Conservation (phyloP, 1,284 basidiomycete species). For the Xanthoconium separans region DNA sequence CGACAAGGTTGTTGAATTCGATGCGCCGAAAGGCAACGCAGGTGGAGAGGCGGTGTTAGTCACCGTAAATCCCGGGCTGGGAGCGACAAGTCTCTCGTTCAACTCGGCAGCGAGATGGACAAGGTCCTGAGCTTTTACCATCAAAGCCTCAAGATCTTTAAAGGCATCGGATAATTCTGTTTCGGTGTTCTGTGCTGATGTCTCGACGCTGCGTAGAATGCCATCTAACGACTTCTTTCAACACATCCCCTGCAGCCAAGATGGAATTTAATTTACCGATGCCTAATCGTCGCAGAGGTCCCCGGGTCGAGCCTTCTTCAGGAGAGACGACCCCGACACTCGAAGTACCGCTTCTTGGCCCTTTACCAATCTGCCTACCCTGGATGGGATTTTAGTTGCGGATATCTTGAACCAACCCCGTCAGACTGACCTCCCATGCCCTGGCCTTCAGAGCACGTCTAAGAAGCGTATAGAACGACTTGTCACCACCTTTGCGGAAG, state of each 20-base stretch:
- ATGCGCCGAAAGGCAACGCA: conserved; percentile 13
- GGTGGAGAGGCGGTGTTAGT: conserved; percentile 1
- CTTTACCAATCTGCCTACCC: conserved; percentile 30
- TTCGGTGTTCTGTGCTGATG: conserved; percentile 62
- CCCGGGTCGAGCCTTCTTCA: conserved; percentile 15
- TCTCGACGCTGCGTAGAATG: conserved; percentile 72
- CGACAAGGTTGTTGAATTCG: conserved; percentile 15
- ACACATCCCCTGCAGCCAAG: not conserved
- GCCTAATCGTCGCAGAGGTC: conserved; percentile 22
- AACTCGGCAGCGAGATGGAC: conserved; percentile 86
- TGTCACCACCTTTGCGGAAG: conserved; percentile 91
- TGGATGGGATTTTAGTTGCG: conserved; percentile 13
- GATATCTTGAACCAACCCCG: not conserved
- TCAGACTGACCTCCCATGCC: conserved; percentile 72
- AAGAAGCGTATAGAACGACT: conserved; percentile 77
- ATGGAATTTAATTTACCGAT: conserved; percentile 23
- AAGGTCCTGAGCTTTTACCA: conserved; percentile 93
- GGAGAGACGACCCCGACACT: conserved; percentile 21
- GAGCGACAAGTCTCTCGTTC: conserved; percentile 76
- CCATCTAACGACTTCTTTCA: conserved; percentile 55
- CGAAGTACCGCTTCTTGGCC: conserved; percentile 22
- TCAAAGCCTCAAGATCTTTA: conserved; percentile 87
- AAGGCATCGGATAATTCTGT: conserved; percentile 79
- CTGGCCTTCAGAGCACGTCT: conserved; percentile 77
- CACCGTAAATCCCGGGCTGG: conserved; percentile 33